These are phyloP conservation scores for Incumbomyces lentus DNA, from an alignment of 2,329 filamentous ascomycete genomes.

Conservation along the genomic window DNA sequence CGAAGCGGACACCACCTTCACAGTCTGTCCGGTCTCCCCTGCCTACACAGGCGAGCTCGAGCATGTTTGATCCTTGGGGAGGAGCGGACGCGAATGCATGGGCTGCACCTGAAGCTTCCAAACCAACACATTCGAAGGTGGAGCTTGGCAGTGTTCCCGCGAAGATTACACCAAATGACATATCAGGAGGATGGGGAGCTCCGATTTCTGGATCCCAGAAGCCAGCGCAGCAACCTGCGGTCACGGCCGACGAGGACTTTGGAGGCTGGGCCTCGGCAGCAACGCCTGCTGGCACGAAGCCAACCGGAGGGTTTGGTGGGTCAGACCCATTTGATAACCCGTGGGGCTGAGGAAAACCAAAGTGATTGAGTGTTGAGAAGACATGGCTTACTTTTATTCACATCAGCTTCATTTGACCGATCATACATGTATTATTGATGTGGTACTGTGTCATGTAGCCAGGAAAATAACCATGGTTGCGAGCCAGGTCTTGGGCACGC, in stretches of 20 bases:
- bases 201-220: conserved; percentile 29
- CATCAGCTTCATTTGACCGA: no score
- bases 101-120: conserved; percentile 49
- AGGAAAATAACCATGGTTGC: no score
- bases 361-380: no score
- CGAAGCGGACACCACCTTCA: conserved; percentile 25
- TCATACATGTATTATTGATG: no score
- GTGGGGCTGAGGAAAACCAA: conserved; percentile 14
- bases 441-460: no score
- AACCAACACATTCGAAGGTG: conserved; percentile 15
- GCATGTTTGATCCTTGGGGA: conserved; percentile 68
- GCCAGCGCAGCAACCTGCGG: conserved; percentile 46
- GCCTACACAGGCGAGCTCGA: conserved; percentile 23
- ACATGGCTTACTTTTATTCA: no score
- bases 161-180: conserved; percentile 47
- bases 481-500: no score
- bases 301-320: conserved; percentile 18
- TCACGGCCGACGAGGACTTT: conserved; percentile 87
- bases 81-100: conserved; percentile 57
- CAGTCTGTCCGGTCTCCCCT: conserved; percentile 26
- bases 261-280: conserved; percentile 79
- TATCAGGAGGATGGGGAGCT: conserved; percentile 55
- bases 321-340: conserved; percentile 22
- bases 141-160: conserved; percentile 31
- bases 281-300: conserved; percentile 13